Percentiles rank a stretch among this genome's conserved stretches.
phyloP scores from a whole-genome alignment of 1,284 basidiomycete species.

The Hymenochaete sp. region DNA sequence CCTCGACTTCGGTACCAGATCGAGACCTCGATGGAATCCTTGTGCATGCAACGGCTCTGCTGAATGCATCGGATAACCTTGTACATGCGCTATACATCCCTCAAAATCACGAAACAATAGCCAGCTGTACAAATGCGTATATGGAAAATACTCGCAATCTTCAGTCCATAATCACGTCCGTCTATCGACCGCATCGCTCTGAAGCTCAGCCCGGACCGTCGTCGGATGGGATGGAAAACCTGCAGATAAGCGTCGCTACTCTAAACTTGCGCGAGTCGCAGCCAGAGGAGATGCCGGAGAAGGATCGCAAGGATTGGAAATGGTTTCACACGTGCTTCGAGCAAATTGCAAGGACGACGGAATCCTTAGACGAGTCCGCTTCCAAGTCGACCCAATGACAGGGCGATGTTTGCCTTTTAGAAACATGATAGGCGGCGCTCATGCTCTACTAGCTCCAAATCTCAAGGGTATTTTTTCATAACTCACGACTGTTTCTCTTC shows the following conservation, averaged over 20 bases:
- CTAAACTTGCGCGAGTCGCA: too few species aligned
- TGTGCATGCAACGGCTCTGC: slow-evolving; percentile 39
- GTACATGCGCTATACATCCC: slow-evolving; percentile 54
- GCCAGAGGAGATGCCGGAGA: slow-evolving; percentile 24
- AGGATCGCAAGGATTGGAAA: slow-evolving; percentile 25
- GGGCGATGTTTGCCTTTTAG: too few species aligned
- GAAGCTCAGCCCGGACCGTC: not conserved
- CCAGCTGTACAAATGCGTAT: slow-evolving; percentile 32
- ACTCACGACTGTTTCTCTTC: too few species aligned
- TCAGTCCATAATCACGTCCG: slow-evolving; percentile 25
- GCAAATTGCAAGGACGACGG: slow-evolving; percentile 35
- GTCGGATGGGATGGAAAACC: too few species aligned
- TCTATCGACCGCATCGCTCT: slow-evolving; percentile 21
- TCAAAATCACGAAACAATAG: slow-evolving; percentile 40
- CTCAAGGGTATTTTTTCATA: too few species aligned
- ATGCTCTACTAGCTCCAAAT: too few species aligned
- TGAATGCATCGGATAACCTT: slow-evolving; percentile 53
- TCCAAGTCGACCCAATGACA: too few species aligned
- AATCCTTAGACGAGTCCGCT: too few species aligned
- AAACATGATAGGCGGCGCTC: too few species aligned
- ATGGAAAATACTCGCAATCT: slow-evolving; percentile 30
- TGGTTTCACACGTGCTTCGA: slow-evolving; percentile 60
- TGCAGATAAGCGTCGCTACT: too few species aligned
- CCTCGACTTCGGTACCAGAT: slow-evolving; percentile 18
- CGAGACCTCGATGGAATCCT: slow-evolving; percentile 42